Percentiles rank a stretch among this genome's conserved stretches.
These are phyloP conservation scores for Pseudogymnoascus sp. DNA, from an alignment of 2,329 filamentous ascomycete species.

Conservation along the genomic window DNA sequence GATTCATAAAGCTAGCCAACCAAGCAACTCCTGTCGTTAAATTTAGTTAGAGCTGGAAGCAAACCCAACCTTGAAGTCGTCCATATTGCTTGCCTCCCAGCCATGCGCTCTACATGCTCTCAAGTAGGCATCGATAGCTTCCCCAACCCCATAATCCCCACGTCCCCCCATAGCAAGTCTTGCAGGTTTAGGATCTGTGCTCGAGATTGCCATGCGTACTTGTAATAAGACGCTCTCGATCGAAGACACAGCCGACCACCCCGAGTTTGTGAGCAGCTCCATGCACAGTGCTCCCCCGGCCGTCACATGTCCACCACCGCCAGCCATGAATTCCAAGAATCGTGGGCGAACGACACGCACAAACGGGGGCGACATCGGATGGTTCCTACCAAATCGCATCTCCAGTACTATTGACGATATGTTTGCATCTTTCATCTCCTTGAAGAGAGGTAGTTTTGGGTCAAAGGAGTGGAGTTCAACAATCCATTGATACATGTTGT, in stretches of 20 bases:
- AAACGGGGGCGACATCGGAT: slow-evolving; percentile 74
- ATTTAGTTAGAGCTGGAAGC: background rate
- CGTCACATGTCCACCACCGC: slow-evolving; percentile 83
- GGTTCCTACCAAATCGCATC: slow-evolving; percentile 70
- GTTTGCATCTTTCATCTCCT: slow-evolving; percentile 61
- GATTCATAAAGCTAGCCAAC: background rate
- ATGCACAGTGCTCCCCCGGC: slow-evolving; percentile 76
- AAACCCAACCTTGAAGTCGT: slow-evolving; percentile 41
- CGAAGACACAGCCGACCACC: slow-evolving; percentile 67
- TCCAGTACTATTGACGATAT: slow-evolving; percentile 70
- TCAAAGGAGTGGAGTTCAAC: slow-evolving; percentile 84
- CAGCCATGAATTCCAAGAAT: slow-evolving; percentile 62
- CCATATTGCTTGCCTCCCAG: slow-evolving; percentile 56
- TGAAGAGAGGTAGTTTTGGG: slow-evolving; percentile 55
- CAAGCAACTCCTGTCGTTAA: background rate
- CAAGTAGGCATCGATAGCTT: slow-evolving; percentile 67
- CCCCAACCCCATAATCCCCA: slow-evolving; percentile 56
- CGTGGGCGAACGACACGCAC: slow-evolving; percentile 75
- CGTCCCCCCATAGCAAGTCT: slow-evolving; percentile 43
- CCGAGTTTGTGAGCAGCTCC: slow-evolving; percentile 74
- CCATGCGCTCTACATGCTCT: slow-evolving; percentile 63
- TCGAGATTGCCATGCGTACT: slow-evolving; percentile 69
- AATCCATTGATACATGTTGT: slow-evolving; percentile 85
- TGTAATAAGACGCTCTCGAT: slow-evolving; percentile 78
- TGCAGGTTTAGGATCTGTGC: slow-evolving; percentile 62